Conservation (phyloP, 345 rosid genomes). For the Raphanus raphanistrum region DNA sequence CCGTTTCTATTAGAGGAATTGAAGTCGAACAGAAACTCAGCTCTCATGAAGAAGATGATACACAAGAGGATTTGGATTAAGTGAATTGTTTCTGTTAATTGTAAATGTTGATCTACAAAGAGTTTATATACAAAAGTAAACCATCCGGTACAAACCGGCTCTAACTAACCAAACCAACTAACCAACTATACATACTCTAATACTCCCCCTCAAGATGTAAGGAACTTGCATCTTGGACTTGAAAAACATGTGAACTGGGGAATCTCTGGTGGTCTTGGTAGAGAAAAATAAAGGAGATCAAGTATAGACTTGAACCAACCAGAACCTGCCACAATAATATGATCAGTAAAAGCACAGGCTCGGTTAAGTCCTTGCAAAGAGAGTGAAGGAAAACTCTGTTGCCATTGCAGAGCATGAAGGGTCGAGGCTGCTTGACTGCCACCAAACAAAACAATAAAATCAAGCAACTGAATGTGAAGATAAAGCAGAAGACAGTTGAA, state of each 20-base stretch:
- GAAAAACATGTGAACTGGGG: not conserved
- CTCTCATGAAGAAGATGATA: not conserved
- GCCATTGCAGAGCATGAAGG: not conserved
- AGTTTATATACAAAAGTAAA: too few relatives aligned
- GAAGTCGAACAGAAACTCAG: not conserved
- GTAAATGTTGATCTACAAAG: not conserved
- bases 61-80: not conserved
- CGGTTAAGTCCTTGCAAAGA: not conserved
- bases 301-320: not conserved
- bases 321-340: not conserved
- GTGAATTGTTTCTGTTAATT: not conserved
- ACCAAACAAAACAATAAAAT: not conserved
- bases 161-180: not conserved
- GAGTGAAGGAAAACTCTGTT: not conserved
- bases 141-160: not conserved
- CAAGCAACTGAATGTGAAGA: not conserved
- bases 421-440: not conserved
- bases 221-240: not conserved
- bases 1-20: constrained; percentile 20
- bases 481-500: not conserved
- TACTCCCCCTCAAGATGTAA: not conserved
- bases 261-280: not conserved
- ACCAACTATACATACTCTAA: not conserved
- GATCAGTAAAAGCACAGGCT: not conserved
- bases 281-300: not conserved